Evolutionary conservation across 768 basidiomycete species (phyloP), one percentile per base, ranked within the genome.

Genomic region (Favolaschia claudopus): DNA sequence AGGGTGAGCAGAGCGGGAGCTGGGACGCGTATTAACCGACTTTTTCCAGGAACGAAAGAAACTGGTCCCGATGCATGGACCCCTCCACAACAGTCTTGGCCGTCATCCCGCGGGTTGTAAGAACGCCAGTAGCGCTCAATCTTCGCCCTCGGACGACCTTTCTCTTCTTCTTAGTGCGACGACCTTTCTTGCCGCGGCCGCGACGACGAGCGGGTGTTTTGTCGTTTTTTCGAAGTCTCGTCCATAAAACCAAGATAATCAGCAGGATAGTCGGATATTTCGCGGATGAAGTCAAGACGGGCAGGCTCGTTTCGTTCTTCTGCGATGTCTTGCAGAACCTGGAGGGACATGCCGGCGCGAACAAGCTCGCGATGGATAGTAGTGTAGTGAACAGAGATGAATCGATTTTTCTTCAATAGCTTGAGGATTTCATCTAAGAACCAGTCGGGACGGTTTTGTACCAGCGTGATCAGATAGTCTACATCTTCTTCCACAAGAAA

Each of bases 231-330:
- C 0, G 72, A 76, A 1, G 68, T 69, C 48, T 78, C 72, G 50
- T 78, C 72, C 6, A 78, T 46, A 47, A 78, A 77, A 0, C 71
- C 72, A 9, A 79, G 57, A 36, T 77, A 67, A 1, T 76, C 70
- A 5, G 71, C 60, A 0, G 40, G 51, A 43, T 76, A 76, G 17
- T 67, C 58, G 1, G 73, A 65, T 57, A 76, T 71, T 1, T 46
- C 36, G 1, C 48, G 19, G 3, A 75, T 68, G 53, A 58, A 78
- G 39, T 67, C 70, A 40, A 62, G 52, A 9, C 67, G 54, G 1
- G 38, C 13, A 2, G 66, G 53, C 45, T 76, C 73, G 43, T 74
- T 66, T 6, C 70, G n/a, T 50, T 78, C 75, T 1, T 25, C n/a
- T 0, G 77, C 74, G 38, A 77, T 70, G 9, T 60, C 69, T 40